A percentile compares a stretch with the other conserved stretches of the same genome.
Evolutionary conservation across 1,139 yeast genomes (phyloP).

Genomic region (Sporopachydermia cereana): DNA sequence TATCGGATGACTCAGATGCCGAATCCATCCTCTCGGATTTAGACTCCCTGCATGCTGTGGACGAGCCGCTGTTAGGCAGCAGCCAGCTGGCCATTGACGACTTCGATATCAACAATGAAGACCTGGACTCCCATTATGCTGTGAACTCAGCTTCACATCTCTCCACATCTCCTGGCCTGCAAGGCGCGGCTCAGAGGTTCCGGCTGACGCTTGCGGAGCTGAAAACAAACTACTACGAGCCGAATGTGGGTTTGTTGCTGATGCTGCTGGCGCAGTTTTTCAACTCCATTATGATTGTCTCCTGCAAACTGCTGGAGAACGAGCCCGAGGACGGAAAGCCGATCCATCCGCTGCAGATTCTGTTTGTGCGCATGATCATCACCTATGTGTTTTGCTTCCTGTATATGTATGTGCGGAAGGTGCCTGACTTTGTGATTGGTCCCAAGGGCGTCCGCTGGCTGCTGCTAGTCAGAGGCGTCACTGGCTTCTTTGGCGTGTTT

Average conservation of each 20-base stretch:
- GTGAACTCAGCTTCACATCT: too few species aligned
- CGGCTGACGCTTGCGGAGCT: too few species aligned
- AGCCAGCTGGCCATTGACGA: too few species aligned
- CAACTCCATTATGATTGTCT: slow-evolving; percentile 64
- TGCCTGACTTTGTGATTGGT: slow-evolving; percentile 62
- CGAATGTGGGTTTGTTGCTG: slow-evolving; percentile 30
- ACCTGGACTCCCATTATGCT: too few species aligned
- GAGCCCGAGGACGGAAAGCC: slow-evolving; percentile 44
- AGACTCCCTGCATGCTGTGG: too few species aligned
- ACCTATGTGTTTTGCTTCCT: slow-evolving; percentile 48
- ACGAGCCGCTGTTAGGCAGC: too few species aligned
- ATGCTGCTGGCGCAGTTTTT: slow-evolving; percentile 51
- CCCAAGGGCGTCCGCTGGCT: slow-evolving; percentile 45
- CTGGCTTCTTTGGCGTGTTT: slow-evolving; percentile 74
- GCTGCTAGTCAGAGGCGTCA: slow-evolving; percentile 50
- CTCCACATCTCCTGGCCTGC: too few species aligned
- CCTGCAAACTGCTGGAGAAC: slow-evolving; percentile 60
- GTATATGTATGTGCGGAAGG: slow-evolving; percentile 35
- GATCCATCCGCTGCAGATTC: slow-evolving; percentile 66
- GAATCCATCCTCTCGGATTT: too few species aligned
- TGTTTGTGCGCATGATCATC: slow-evolving; percentile 64
- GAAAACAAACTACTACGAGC: slow-evolving; percentile 2
- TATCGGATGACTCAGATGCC: too few species aligned
- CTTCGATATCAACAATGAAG: too few species aligned
- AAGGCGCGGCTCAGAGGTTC: too few species aligned